Percentiles rank a stretch among this genome's conserved stretches.
Conservation (phyloP, 345 rosid genomes). For the Dovyalis caffra region DNA sequence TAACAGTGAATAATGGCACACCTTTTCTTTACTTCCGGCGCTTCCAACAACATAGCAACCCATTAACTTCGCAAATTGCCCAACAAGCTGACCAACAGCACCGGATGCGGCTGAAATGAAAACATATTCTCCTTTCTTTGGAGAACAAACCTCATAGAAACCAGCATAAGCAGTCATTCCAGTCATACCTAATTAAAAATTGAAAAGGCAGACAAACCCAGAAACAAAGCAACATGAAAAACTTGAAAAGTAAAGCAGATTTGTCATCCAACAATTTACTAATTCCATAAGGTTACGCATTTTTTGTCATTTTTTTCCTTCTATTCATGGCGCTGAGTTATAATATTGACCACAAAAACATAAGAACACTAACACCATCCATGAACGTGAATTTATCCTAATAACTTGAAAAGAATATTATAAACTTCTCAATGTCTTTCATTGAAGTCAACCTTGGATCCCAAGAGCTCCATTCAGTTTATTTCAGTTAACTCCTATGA, state of each 20-base stretch:
- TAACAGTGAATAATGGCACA: not conserved
- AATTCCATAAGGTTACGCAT: not conserved
- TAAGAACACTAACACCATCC: not conserved
- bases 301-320: no score
- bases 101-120: slow-evolving; percentile 21
- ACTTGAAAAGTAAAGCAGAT: not conserved
- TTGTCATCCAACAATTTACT: not conserved
- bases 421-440: not conserved
- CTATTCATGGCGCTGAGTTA: not conserved
- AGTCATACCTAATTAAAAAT: no score
- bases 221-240: no score
- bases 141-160: slow-evolving; percentile 13
- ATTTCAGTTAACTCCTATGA: not conserved
- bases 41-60: slow-evolving; percentile 25
- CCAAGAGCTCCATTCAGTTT: not conserved
- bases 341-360: not conserved
- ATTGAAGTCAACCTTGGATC: not conserved
- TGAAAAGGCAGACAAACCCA: no score
- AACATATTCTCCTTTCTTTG: slow-evolving; percentile 17
- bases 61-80: slow-evolving; percentile 14
- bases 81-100: slow-evolving; percentile 24
- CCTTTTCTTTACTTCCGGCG: slow-evolving; percentile 19
- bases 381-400: not conserved
- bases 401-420: not conserved
- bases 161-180: slow-evolving; percentile 17